A percentile compares a stretch with the other conserved stretches of the same genome.
Evolutionary conservation across 257 asterid genomes (phyloP).

Genomic region (Cruciata laevipes): DNA sequence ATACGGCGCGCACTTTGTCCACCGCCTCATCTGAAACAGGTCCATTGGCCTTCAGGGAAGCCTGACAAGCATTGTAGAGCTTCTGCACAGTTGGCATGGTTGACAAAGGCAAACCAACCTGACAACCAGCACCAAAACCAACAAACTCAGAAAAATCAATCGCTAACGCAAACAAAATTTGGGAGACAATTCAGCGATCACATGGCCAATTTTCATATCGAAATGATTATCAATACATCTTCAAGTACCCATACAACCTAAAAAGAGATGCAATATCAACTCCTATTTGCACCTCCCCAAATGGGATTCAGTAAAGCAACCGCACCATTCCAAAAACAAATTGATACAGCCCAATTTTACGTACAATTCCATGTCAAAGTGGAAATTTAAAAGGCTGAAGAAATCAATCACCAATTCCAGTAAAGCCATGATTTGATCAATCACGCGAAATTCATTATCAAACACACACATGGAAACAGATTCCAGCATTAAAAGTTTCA

Average conservation of each 20-base stretch:
- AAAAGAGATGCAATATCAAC: slow-evolving; percentile 9
- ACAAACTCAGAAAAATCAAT: slow-evolving; percentile 16
- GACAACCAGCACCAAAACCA: slow-evolving; percentile 17
- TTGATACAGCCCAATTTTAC: slow-evolving; percentile 2
- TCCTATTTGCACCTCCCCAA: not conserved
- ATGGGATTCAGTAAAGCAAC: not conserved
- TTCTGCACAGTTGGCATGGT: slow-evolving; percentile 98
- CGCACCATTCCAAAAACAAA: not conserved
- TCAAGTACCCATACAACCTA: slow-evolving; percentile 16
- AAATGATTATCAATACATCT: slow-evolving; percentile 12
- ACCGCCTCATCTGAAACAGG: slow-evolving; percentile 90
- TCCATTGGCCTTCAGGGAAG: slow-evolving; percentile 76
- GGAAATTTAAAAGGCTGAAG: not conserved
- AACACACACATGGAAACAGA: not conserved
- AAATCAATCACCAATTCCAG: not conserved
- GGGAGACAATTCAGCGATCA: slow-evolving; percentile 5
- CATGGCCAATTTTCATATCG: slow-evolving; percentile 8
- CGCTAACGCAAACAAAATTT: not conserved
- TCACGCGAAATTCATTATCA: not conserved
- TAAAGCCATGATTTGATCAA: not conserved
- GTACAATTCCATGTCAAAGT: not conserved
- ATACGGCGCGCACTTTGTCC: slow-evolving; percentile 69
- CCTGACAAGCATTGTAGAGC: slow-evolving; percentile 94
- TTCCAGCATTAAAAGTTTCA: not conserved
- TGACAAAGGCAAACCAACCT: slow-evolving; percentile 28